Conservation (phyloP, 1,139 yeast genomes). For the Diutina siamensis region DNA sequence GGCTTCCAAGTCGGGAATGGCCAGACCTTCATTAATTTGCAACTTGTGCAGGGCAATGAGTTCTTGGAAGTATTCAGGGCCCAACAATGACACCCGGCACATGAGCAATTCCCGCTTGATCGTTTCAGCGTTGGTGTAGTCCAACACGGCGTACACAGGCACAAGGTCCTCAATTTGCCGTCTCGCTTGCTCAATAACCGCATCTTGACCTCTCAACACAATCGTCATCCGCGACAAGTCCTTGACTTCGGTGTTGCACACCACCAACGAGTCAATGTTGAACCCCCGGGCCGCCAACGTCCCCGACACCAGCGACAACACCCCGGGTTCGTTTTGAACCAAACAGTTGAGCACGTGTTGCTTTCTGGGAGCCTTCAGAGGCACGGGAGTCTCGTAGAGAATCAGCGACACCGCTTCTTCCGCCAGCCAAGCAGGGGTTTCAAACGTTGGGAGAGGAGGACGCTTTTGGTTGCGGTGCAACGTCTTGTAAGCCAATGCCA, state of each 20-base stretch:
- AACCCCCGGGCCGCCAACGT: slow-evolving; percentile 97
- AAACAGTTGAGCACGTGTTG: slow-evolving; percentile 92
- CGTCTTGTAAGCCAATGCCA: slow-evolving; percentile 90
- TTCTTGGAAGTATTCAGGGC: slow-evolving; percentile 96
- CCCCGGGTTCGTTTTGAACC: slow-evolving; percentile 99
- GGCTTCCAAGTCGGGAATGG: slow-evolving; percentile 38
- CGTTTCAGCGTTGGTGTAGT: slow-evolving; percentile 82
- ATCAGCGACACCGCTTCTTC: slow-evolving; percentile 93
- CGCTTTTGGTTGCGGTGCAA: slow-evolving; percentile 76
- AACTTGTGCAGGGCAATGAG: slow-evolving; percentile 77
- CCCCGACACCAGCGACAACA: slow-evolving; percentile 83
- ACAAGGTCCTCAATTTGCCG: slow-evolving; percentile 96
- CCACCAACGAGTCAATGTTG: slow-evolving; percentile 94
- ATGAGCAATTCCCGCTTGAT: slow-evolving; percentile 82
- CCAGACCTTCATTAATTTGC: slow-evolving; percentile 25
- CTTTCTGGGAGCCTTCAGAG: slow-evolving; percentile 53
- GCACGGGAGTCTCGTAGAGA: slow-evolving; percentile 83
- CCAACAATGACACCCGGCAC: slow-evolving; percentile 85
- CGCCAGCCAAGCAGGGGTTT: slow-evolving; percentile 91
- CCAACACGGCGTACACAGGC: slow-evolving; percentile 96
- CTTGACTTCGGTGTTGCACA: slow-evolving; percentile 91
- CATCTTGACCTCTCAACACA: slow-evolving; percentile 88
- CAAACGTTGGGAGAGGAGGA: slow-evolving; percentile 91
- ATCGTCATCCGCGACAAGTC: slow-evolving; percentile 96
- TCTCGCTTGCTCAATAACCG: slow-evolving; percentile 96